Evolutionary conservation across 352 stramenopile genomes (phyloP), one percentile per base, ranked within the genome.

Genomic region (Globisporangium mamillatum): DNA sequence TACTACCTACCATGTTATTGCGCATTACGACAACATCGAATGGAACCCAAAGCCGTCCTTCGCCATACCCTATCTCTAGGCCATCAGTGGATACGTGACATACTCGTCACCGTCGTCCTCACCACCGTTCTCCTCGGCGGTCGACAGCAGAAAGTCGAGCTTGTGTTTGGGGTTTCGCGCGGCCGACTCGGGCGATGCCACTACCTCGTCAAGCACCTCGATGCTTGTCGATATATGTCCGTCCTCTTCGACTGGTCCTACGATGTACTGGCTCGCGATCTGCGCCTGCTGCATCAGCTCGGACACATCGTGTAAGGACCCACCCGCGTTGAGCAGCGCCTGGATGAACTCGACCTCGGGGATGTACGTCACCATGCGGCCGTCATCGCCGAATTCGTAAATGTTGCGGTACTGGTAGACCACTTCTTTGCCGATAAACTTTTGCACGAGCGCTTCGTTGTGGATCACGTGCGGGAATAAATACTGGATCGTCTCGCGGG

Each of bases 381-480:
- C 73, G 34, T 76, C 70, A 2, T 64, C 56, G 46, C 56, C 61
- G 66, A 77, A 79, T 44, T 73, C 73, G 36, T 76, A 77, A 27
- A 72, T 63, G 48, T 77, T 76, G 6, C 44, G 63, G 14, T 62
- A 60, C 3, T 48, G 50, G 60, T 75, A 75, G 46, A 64, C 56
- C 16, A 81, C 50, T 16, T 77, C 69, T 16, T 64, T 67, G 1
- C 75, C 75, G 14, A 81, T 73, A 48, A 81, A 65, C 60, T 66
- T 68, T 53, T 81, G 69, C 48, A 81, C 69, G 2, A 81, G 66
- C 53, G 27, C 46, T 44, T 76, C 66, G 57, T 78, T 70, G 63
- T 64, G 67, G 18, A 78, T 61, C 18, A 75, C 62, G 34, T 81
- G 75, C 1, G 75, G 75, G 52, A 78, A 81, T 4, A 81, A 53